Conservation (phyloP, 1,284 basidiomycete species). For the Cryptococcus jaspeensis region DNA sequence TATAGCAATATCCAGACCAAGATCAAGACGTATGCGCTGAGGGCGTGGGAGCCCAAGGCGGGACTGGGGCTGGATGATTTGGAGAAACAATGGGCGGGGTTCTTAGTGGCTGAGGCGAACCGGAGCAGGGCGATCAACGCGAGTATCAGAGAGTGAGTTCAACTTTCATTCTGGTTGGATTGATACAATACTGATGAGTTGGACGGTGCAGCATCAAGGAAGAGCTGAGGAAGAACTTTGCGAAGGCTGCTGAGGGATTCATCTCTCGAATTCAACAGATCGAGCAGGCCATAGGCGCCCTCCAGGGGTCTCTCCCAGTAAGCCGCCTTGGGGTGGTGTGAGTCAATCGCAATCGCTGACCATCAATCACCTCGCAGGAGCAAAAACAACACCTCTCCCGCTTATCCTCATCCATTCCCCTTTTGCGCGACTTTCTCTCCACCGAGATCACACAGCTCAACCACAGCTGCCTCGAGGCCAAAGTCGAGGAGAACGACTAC, state of each 20-base stretch:
- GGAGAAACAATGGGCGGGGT: slow-evolving; percentile 71
- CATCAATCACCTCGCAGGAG: slow-evolving; percentile 23
- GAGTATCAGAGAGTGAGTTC: slow-evolving; percentile 77
- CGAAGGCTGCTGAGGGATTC: slow-evolving; percentile 78
- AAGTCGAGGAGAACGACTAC: slow-evolving; percentile 96
- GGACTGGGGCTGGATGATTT: slow-evolving; percentile 72
- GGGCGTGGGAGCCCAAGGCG: slow-evolving; percentile 74
- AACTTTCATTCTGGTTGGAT: background rate
- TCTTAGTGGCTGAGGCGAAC: slow-evolving; percentile 72
- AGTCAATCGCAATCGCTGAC: background rate
- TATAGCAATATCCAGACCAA: slow-evolving; percentile 95
- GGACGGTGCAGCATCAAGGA: slow-evolving; percentile 81
- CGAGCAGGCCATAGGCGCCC: slow-evolving; percentile 70
- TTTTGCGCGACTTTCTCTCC: slow-evolving; percentile 26
- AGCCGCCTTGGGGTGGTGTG: slow-evolving; percentile 10
- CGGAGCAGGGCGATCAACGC: slow-evolving; percentile 85
- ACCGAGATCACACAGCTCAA: slow-evolving; percentile 54
- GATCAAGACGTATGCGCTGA: slow-evolving; percentile 81
- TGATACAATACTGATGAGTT: background rate
- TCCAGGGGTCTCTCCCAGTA: slow-evolving; percentile 78
- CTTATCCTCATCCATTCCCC: slow-evolving; percentile 31
- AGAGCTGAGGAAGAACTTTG: slow-evolving; percentile 75
- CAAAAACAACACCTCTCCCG: slow-evolving; percentile 38
- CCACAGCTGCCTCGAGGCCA: slow-evolving; percentile 78
- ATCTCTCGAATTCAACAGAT: slow-evolving; percentile 69